phyloP scores from a whole-genome alignment of 2,329 filamentous ascomycete genomes.

The Phyllosticta citribraziliensis region DNA sequence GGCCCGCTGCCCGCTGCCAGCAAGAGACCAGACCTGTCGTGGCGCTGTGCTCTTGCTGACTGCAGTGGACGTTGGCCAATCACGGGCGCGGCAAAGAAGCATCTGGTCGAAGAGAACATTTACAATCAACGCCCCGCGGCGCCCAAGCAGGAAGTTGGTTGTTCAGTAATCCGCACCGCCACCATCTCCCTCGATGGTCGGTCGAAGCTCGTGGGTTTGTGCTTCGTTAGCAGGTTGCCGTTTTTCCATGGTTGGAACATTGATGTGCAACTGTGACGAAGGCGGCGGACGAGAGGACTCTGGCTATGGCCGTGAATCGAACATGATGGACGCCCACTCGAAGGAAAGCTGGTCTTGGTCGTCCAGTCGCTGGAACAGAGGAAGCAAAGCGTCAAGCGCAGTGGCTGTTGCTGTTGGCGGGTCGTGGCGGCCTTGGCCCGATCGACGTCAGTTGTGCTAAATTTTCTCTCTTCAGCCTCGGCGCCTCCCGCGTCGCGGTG shows the following conservation, averaged over 20 bases:
- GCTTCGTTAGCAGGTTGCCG: not conserved
- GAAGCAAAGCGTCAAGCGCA: not conserved
- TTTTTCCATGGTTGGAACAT: not conserved
- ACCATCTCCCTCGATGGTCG: not conserved
- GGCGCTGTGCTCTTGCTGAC: not conserved
- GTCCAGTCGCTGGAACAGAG: not conserved
- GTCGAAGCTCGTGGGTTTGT: not conserved
- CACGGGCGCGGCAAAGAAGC: not conserved
- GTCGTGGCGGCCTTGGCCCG: not conserved
- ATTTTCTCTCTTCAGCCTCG: constrained; percentile 4
- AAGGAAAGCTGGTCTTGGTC: not conserved
- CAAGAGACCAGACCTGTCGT: not conserved
- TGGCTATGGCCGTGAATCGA: not conserved
- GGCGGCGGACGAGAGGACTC: not conserved
- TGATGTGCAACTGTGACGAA: not conserved
- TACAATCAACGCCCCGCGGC: not conserved
- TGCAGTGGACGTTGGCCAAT: not conserved
- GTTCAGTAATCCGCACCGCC: not conserved
- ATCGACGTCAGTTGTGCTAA: constrained; percentile 9
- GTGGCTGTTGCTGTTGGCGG: not conserved
- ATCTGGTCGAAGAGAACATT: not conserved
- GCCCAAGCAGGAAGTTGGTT: not conserved
- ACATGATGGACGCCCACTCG: not conserved
- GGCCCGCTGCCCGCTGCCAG: not conserved
- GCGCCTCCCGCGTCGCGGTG: not conserved